Evolutionary conservation across 345 rosid species (phyloP).

Genomic region (Arabis hirsuta): DNA sequence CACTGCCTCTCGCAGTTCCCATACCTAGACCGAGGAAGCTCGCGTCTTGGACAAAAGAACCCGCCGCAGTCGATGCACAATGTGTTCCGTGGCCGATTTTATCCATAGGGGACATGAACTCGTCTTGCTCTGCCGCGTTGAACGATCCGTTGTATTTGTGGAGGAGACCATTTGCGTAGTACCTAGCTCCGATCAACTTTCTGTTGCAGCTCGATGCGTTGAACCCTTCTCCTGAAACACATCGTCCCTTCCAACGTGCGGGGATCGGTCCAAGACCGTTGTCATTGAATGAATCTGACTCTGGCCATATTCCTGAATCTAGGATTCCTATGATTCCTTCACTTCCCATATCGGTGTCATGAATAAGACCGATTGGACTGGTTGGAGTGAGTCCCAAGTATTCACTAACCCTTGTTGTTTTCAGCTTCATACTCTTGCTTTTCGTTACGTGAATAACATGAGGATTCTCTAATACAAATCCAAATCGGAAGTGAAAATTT

Average conservation of each 20-base stretch:
- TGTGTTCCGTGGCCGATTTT: conserved; percentile 67
- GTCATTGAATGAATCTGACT: conserved; percentile 50
- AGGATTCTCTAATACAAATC: conserved; percentile 49
- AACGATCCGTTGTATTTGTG: conserved; percentile 10
- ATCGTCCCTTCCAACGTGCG: conserved; percentile 56
- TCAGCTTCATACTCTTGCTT: conserved; percentile 57
- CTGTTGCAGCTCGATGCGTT: conserved; percentile 49
- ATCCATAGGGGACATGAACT: conserved; percentile 55
- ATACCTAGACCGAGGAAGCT: conserved; percentile 47
- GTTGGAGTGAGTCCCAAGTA: conserved; percentile 60
- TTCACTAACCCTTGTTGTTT: conserved; percentile 71
- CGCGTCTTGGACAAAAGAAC: conserved; percentile 53
- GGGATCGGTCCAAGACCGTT: conserved; percentile 55
- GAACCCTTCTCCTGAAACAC: conserved; percentile 50
- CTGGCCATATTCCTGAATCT: conserved; percentile 66
- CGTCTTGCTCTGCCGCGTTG: conserved; percentile 17
- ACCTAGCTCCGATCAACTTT: conserved; percentile 57
- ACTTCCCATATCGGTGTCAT: conserved; percentile 65
- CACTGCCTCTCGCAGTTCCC: conserved; percentile 69
- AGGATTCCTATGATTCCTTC: conserved; percentile 65
- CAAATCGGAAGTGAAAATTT: neutral
- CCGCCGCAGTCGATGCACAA: conserved; percentile 68
- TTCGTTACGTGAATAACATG: conserved; percentile 61
- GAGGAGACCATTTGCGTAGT: conserved; percentile 47
- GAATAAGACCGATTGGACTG: conserved; percentile 49